Base-by-base conservation (phyloP, 805 yeast species). In the Isabelozyma heimii region DNA sequence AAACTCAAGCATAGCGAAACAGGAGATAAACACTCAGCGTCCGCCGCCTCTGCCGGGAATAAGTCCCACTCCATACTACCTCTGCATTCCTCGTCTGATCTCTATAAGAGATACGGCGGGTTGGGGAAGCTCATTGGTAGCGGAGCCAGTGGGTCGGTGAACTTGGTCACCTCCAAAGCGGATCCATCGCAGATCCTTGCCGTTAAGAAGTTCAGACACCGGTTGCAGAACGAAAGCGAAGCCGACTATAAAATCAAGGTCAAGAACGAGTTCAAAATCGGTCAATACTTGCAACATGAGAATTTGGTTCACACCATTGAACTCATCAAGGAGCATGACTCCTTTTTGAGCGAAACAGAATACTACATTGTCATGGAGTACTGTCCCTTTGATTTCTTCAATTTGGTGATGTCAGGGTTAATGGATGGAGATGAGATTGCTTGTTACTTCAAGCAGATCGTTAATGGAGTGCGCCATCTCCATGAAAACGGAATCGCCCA, bases 101-200 rank as follows among this genome's bases (percentile, higher is more conserved):
- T 72, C 20, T 64, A 60, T 47, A 55, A 82, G 46, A 85, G 86
- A 57, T 90, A 89, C 66, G 94, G 95, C 39, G 50, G 62, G 6
- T 75, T 82, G 20, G 95, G 95, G 10, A 79, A 79, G 52, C 73
- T 85, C 17, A 72, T 90, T 44, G 98, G 98, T 17, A 83, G 91
- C 49, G 98, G 98, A 12, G 97, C 97, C 1, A 91, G 96, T 20
- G 97, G 98, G 1, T 85, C 94, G 0, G 98, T 91, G n/a, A 80
- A 87, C 40, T 76, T 89, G 46, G 86, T 91, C 50, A 81, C 82
- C 50, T 79, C 87, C 46, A 75, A 80, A 28, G 64, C 79, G 0
- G 84, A 84, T 54, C 56, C 66, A 8, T 43, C 47, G 28, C 77
- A 80, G 51, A 64, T 89, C 4, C 90, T 81, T 67, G 98, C 98